A percentile compares a stretch with the other conserved stretches of the same genome.
phyloP scores from a whole-genome alignment of 2,329 filamentous ascomycete genomes.

The Byssothecium circinans region DNA sequence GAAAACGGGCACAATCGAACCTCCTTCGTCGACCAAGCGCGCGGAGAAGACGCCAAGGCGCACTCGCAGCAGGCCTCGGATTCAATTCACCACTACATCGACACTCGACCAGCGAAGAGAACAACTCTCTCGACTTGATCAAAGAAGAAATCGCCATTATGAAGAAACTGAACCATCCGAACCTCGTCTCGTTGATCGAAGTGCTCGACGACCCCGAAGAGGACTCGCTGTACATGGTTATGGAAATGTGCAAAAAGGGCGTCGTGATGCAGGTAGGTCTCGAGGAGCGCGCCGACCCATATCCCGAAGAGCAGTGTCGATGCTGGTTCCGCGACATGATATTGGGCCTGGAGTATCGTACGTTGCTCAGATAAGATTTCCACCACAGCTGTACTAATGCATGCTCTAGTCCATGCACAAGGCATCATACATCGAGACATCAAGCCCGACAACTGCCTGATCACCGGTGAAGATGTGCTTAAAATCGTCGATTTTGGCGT shows the following conservation, averaged over 20 bases:
- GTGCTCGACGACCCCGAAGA: conserved; percentile 94
- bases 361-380: conserved; percentile 39
- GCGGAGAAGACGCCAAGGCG: conserved; percentile 56
- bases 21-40: conserved; percentile 69
- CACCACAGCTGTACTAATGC: conserved; percentile 17
- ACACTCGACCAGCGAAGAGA: conserved; percentile 59
- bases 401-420: conserved; percentile 76
- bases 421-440: conserved; percentile 96
- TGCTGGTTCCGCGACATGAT: conserved; percentile 95
- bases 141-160: conserved; percentile 97
- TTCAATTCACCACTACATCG: conserved; percentile 68
- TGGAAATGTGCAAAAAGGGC: conserved; percentile 98
- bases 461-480: conserved; percentile 88
- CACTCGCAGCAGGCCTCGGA: conserved; percentile 54
- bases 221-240: conserved; percentile 96
- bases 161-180: conserved; percentile 96
- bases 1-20: conserved; percentile 88
- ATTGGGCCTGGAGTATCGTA: conserved; percentile 88
- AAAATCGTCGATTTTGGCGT: conserved; percentile 99
- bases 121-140: conserved; percentile 81
- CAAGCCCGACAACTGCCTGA: conserved; percentile 92
- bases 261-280: conserved; percentile 95
- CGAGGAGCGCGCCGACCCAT: conserved; percentile 79
- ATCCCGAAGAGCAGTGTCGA: conserved; percentile 78
- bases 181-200: conserved; percentile 90